Percentiles rank a stretch among this genome's conserved stretches.
Conservation (phyloP, 1,284 basidiomycete genomes). For the Microbotryum lychnidis-dioicae region DNA sequence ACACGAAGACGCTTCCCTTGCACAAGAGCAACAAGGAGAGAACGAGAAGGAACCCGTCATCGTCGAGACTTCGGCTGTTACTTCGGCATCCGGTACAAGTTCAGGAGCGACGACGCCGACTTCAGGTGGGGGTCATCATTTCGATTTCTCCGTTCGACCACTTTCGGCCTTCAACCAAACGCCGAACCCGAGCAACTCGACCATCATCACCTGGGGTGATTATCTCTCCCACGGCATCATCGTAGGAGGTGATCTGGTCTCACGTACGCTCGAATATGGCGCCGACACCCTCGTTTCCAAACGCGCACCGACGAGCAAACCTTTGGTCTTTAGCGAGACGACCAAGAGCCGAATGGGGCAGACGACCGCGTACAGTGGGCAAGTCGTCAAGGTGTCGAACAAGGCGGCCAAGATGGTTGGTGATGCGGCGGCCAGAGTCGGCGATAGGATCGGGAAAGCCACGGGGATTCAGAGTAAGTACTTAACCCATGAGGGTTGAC, state of each 20-base stretch:
- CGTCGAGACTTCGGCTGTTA: constrained; percentile 5
- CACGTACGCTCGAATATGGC: constrained; percentile 30
- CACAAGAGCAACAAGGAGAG: not conserved
- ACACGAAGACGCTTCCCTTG: not conserved
- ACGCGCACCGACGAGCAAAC: constrained; percentile 22
- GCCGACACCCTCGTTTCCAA: constrained; percentile 31
- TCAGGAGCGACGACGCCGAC: too few relatives aligned
- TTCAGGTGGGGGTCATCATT: too few relatives aligned
- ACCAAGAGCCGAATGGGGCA: constrained; percentile 18
- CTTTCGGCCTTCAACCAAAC: constrained; percentile 11
- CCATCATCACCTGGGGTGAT: constrained; percentile 31
- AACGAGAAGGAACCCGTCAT: constrained; percentile 23
- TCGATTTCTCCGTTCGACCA: constrained; percentile 15
- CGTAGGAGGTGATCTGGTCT: constrained; percentile 33
- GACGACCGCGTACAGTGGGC: too few relatives aligned
- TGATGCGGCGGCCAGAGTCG: constrained; percentile 34
- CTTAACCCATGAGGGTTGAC: too few relatives aligned
- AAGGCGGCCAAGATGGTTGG: constrained; percentile 37
- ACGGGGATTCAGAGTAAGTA: constrained; percentile 36
- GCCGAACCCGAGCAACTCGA: constrained; percentile 10
- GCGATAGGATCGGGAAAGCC: constrained; percentile 37
- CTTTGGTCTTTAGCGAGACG: constrained; percentile 29
- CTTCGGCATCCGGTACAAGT: not conserved
- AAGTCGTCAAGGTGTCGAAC: constrained; percentile 21
- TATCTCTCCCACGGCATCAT: constrained; percentile 36